A percentile compares a stretch with the other conserved stretches of the same genome.
phyloP scores from a whole-genome alignment of 2,329 filamentous ascomycete genomes.

The Pseudogymnoascus sp. region DNA sequence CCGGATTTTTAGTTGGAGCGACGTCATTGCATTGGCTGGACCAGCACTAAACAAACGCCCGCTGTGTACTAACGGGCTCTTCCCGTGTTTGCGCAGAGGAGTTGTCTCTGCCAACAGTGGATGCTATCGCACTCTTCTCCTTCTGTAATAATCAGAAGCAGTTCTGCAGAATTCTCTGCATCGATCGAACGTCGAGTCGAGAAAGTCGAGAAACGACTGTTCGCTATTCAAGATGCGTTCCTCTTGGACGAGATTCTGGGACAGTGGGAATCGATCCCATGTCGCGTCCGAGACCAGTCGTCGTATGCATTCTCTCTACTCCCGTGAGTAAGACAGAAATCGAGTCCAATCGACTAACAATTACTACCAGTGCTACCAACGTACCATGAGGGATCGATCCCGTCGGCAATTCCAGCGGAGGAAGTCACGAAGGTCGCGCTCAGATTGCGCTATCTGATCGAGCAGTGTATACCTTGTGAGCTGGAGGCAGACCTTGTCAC shows the following conservation, averaged over 20 bases:
- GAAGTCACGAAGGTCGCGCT: conserved; percentile 87
- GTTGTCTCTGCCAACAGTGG: not conserved
- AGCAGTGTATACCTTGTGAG: conserved; percentile 84
- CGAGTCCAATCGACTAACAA: not conserved
- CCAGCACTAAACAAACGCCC: not conserved
- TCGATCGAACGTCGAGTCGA: not conserved
- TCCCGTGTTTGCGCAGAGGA: not conserved
- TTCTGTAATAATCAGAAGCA: not conserved
- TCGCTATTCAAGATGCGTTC: not conserved
- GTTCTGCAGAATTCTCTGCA: not conserved
- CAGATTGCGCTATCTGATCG: conserved; percentile 82
- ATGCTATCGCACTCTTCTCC: not conserved
- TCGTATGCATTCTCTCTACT: not conserved
- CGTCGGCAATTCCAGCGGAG: conserved; percentile 62
- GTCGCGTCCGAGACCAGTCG: conserved; percentile 1
- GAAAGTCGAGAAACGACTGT: not conserved
- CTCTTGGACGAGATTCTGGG: not conserved
- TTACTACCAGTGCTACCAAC: conserved; percentile 52
- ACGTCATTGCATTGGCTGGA: conserved; percentile 1
- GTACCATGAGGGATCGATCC: conserved; percentile 47
- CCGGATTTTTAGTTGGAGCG: not conserved
- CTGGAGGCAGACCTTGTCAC: conserved; percentile 69
- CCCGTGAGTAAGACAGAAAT: not conserved
- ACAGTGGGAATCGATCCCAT: conserved; percentile 1
- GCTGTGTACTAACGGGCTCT: not conserved